Percentiles rank a stretch among this genome's conserved stretches.
These are phyloP conservation scores for Malus orientalis DNA, from an alignment of 306 rosid species.

Conservation along the genomic window DNA sequence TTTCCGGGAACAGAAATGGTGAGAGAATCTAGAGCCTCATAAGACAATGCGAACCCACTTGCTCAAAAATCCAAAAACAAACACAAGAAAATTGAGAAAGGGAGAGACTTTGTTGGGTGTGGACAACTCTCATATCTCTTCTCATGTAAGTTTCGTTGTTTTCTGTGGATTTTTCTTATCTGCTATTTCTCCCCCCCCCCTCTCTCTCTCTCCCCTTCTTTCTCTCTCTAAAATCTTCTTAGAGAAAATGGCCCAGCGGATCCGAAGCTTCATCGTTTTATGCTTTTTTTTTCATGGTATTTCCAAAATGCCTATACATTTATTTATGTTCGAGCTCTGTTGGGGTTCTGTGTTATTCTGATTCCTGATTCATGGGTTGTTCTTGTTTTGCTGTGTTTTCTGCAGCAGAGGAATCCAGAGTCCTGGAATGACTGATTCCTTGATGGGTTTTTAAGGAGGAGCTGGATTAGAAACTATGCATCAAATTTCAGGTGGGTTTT, in stretches of 20 bases:
- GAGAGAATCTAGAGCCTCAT: conserved; percentile 51
- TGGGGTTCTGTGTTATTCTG: conserved; percentile 12
- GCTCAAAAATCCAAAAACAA: conserved; percentile 19
- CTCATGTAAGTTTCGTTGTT: conserved; percentile 46
- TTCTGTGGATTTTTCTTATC: conserved; percentile 33
- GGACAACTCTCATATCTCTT: conserved; percentile 52
- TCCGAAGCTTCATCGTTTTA: conserved; percentile 48
- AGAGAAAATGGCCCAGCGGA: conserved; percentile 63
- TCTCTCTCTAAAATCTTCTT: conserved; percentile 48
- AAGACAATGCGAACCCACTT: conserved; percentile 14
- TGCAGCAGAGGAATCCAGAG: conserved; percentile 1
- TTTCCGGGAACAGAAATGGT: conserved; percentile 11
- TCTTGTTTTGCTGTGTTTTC: conserved; percentile 2
- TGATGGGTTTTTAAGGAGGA: conserved; percentile 8
- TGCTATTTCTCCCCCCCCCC: conserved; percentile 14
- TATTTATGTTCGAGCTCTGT: conserved; percentile 27
- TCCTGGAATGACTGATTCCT: conserved; percentile 21
- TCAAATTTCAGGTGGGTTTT: conserved; percentile 14
- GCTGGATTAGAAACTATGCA: background rate
- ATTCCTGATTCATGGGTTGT: conserved; percentile 24
- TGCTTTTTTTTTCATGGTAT: conserved; percentile 22
- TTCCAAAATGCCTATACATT: conserved; percentile 6
- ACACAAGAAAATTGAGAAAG: conserved; percentile 27
- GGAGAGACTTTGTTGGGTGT: conserved; percentile 20
- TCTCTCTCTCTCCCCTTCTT: conserved; percentile 5